Conservation (phyloP, 768 basidiomycete species). For the Boletales sp. region DNA sequence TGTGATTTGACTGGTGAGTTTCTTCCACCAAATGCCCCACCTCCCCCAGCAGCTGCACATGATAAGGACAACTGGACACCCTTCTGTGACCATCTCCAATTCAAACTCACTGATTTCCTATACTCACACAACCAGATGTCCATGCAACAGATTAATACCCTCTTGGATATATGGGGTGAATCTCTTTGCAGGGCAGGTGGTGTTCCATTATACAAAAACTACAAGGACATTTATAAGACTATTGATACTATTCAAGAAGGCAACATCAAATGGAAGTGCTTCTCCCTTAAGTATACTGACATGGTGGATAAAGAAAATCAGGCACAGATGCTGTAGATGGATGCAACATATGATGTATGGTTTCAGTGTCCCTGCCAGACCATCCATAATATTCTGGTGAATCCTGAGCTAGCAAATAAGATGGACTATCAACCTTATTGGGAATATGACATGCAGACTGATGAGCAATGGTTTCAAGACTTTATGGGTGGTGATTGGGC, state of each 20-base stretch:
- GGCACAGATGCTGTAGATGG: conserved; percentile 2
- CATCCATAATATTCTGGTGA: background rate
- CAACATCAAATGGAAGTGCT: background rate
- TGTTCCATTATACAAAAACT: background rate
- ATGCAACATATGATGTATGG: background rate
- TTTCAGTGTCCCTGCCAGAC: background rate
- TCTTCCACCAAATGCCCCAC: background rate
- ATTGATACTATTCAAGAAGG: background rate
- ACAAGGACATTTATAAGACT: background rate
- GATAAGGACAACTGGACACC: background rate
- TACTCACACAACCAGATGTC: background rate
- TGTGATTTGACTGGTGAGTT: background rate
- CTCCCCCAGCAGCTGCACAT: too few species aligned
- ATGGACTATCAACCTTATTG: background rate
- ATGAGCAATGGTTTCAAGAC: background rate
- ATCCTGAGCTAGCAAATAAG: background rate
- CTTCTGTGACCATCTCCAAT: background rate
- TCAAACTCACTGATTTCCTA: background rate
- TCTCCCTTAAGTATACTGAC: background rate
- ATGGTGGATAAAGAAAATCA: too few species aligned
- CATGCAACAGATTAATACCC: background rate
- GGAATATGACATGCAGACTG: too few species aligned
- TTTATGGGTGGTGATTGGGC: conserved; percentile 3
- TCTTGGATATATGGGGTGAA: background rate
- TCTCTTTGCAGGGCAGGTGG: background rate